phyloP scores from a whole-genome alignment of 257 asterid species.

The Fraxinus anomala region DNA sequence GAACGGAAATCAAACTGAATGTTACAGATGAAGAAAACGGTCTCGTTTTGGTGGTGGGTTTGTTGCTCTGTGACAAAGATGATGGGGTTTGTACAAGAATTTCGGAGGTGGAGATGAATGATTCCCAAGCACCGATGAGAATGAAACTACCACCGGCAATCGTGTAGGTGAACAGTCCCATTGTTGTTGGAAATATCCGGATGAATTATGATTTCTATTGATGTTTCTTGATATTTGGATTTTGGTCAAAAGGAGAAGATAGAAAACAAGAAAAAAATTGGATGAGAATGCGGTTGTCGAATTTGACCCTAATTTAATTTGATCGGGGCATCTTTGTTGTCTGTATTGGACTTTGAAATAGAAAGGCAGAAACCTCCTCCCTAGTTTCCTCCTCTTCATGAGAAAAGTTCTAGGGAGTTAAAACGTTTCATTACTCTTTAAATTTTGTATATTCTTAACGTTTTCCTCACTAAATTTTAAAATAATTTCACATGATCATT shows the following conservation, averaged over 20 bases:
- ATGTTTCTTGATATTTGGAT: background rate
- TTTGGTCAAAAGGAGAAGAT: background rate
- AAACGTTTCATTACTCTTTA: no score
- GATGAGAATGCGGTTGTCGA: background rate
- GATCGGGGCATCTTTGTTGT: no score
- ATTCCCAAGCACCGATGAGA: constrained; percentile 76
- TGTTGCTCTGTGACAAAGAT: constrained; percentile 14
- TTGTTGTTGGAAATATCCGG: constrained; percentile 19
- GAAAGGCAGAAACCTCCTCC: no score
- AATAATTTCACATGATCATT: no score
- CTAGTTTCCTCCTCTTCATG: no score
- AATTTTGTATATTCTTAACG: no score
- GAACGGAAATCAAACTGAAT: constrained; percentile 49
- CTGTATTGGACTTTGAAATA: no score
- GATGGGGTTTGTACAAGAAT: constrained; percentile 30
- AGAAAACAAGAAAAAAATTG: background rate
- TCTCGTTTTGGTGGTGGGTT: constrained; percentile 20
- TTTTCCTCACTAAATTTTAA: no score
- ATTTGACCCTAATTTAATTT: background rate
- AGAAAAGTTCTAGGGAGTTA: no score
- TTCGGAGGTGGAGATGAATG: constrained; percentile 44
- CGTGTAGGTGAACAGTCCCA: constrained; percentile 79
- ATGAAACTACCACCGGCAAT: constrained; percentile 71
- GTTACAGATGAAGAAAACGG: constrained; percentile 54
- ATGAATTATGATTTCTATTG: background rate